Evolutionary conservation across 352 stramenopile species (phyloP).

Genomic region (Globisporangium paroecandrum): DNA sequence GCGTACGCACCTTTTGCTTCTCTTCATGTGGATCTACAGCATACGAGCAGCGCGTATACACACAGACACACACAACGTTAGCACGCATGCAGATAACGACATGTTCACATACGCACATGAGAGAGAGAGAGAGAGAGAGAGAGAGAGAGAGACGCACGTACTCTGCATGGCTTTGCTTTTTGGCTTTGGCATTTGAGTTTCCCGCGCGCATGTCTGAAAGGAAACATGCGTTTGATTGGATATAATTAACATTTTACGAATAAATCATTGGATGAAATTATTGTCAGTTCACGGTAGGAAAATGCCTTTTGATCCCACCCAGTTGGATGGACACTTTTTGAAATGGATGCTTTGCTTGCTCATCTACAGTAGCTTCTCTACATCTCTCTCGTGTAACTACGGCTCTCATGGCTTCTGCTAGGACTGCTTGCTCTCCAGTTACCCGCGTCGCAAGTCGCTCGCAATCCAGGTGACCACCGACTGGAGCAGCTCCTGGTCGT

Average conservation of each 20-base stretch:
- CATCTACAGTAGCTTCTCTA: neutral
- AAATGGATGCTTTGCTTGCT: too few species aligned
- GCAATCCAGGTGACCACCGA: conserved; percentile 51
- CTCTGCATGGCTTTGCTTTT: conserved; percentile 8
- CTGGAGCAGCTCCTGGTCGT: conserved; percentile 54
- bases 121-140: neutral
- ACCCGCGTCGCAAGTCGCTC: conserved; percentile 32
- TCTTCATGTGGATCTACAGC: conserved; percentile 74
- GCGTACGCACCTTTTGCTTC: conserved; percentile 66
- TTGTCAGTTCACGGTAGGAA: too few species aligned
- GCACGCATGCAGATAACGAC: neutral
- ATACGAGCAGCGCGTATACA: neutral
- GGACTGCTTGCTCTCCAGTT: neutral
- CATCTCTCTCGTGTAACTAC: neutral
- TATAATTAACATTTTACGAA: neutral
- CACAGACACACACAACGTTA: neutral
- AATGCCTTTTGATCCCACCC: too few species aligned
- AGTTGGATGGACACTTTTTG: neutral
- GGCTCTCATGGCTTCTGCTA: neutral
- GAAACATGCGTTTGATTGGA: conserved; percentile 8
- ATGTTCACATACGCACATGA: neutral
- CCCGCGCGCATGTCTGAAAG: neutral
- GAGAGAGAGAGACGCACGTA: neutral
- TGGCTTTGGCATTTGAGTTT: neutral
- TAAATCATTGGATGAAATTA: too few species aligned